These are phyloP conservation scores for Mortierella sp. DNA, from an alignment of 371 early-diverging fungal species.

Conservation along the genomic window DNA sequence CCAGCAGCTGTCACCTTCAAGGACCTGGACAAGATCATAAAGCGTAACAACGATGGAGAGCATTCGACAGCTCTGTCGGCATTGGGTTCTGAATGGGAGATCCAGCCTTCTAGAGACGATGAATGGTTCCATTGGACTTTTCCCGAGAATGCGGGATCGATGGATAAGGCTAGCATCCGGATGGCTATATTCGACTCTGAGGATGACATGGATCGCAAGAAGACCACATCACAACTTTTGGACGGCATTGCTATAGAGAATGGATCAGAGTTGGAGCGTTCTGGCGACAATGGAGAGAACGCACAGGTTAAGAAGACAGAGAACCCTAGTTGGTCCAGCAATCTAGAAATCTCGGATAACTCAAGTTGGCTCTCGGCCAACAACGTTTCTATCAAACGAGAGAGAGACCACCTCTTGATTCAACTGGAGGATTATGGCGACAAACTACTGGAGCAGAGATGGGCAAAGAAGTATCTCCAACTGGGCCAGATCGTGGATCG, in stretches of 20 bases:
- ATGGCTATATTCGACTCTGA: constrained; percentile 37
- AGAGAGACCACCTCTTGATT: constrained; percentile 30
- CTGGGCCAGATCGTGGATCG: constrained; percentile 35
- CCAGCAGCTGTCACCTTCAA: constrained; percentile 17
- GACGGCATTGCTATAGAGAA: too few species aligned
- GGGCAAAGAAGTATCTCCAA: constrained; percentile 29
- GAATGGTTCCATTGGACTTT: constrained; percentile 50
- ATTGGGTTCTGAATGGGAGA: constrained; percentile 38
- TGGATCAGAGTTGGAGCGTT: too few species aligned
- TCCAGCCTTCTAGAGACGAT: constrained; percentile 20
- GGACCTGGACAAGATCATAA: constrained; percentile 33
- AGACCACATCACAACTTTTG: too few species aligned
- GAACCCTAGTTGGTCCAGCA: neutral
- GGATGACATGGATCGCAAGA: neutral
- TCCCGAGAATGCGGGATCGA: neutral
- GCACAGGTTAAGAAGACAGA: neutral
- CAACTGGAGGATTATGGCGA: constrained; percentile 40
- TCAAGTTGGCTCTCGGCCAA: constrained; percentile 9
- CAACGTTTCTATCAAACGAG: constrained; percentile 15
- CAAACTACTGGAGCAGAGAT: constrained; percentile 28
- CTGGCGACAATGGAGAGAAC: neutral
- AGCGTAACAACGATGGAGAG: constrained; percentile 14
- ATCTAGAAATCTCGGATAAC: constrained; percentile 15
- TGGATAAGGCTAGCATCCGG: constrained; percentile 33
- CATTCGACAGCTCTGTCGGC: constrained; percentile 14